Conservation (phyloP, 1,284 basidiomycete species). For the Ganoderma boninense region DNA sequence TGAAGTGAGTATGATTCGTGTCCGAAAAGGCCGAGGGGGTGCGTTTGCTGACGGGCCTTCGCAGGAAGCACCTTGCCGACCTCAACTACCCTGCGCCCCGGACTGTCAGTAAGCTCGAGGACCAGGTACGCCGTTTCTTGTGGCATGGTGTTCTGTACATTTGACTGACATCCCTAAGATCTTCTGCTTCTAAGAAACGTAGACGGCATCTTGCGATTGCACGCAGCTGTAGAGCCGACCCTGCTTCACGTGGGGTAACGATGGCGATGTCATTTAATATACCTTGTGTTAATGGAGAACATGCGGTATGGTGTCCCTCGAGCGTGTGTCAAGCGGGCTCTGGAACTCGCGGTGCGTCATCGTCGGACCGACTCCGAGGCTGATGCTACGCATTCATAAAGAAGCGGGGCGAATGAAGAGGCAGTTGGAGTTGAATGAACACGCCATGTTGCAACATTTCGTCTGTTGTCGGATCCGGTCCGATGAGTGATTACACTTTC, state of each 20-base stretch:
- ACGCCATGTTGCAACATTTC: not conserved
- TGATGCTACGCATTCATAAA: not conserved
- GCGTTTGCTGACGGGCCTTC: conserved; percentile 2
- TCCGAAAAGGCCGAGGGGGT: not conserved
- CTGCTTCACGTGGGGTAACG: conserved; percentile 23
- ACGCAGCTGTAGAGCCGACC: conserved; percentile 13
- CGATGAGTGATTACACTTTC: not conserved
- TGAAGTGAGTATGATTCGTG: conserved; percentile 76
- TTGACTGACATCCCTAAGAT: conserved; percentile 46
- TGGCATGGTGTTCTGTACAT: too few species aligned
- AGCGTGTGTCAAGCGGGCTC: not conserved
- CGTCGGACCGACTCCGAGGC: conserved; percentile 3
- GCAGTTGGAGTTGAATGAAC: not conserved
- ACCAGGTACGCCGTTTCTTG: conserved; percentile 68
- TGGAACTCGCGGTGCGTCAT: not conserved
- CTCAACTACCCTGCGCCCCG: conserved; percentile 89
- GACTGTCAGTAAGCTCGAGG: conserved; percentile 92
- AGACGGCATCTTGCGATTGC: conserved; percentile 1
- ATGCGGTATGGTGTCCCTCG: not conserved
- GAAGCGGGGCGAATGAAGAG: not conserved
- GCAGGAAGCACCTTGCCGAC: conserved; percentile 87
- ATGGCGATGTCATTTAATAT: conserved; percentile 17
- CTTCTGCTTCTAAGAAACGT: conserved; percentile 48
- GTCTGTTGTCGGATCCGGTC: not conserved
- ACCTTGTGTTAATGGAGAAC: conserved; percentile 5